These are phyloP conservation scores for Colletotrichum shisoi DNA, from an alignment of 2,329 filamentous ascomycete species.

Conservation along the genomic window DNA sequence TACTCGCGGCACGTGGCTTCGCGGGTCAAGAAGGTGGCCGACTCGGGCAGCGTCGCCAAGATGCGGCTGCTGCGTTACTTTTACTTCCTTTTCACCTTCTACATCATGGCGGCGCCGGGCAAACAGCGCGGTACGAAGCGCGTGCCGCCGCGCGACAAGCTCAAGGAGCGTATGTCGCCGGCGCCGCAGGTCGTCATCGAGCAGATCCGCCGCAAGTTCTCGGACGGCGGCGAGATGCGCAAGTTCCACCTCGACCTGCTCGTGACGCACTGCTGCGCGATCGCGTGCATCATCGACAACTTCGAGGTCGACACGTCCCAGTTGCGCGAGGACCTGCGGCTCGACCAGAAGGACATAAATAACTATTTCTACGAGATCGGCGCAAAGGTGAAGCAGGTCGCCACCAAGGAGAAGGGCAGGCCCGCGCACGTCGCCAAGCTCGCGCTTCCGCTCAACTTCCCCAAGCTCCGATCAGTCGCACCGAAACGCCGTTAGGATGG, in stretches of 20 bases:
- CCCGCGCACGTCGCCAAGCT: constrained; percentile 70
- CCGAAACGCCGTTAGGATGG: constrained; percentile 39
- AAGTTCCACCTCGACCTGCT: constrained; percentile 77
- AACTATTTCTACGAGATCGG: constrained; percentile 81
- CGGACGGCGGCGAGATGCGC: constrained; percentile 68
- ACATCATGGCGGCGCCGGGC: constrained; percentile 56
- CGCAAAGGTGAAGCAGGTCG: constrained; percentile 68
- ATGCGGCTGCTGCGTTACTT: constrained; percentile 69
- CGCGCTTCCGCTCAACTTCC: constrained; percentile 81
- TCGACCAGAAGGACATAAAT: constrained; percentile 74
- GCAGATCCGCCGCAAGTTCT: constrained; percentile 74
- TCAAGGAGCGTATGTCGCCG: constrained; percentile 64
- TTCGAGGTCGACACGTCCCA: constrained; percentile 75
- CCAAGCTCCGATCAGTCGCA: constrained; percentile 61
- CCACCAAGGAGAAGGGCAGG: constrained; percentile 68
- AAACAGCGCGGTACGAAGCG: constrained; percentile 57
- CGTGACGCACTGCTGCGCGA: constrained; percentile 75
- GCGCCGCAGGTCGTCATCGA: constrained; percentile 70
- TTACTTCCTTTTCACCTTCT: constrained; percentile 64
- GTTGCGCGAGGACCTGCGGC: constrained; percentile 73
- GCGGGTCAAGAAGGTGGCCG: constrained; percentile 61
- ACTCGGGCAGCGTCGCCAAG: constrained; percentile 57
- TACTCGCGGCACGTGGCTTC: constrained; percentile 71
- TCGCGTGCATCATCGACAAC: constrained; percentile 75
- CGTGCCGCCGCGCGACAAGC: constrained; percentile 69